Base-by-base conservation (phyloP, 1,284 basidiomycete genomes). In the Melampsora abietis-canadensis region DNA sequence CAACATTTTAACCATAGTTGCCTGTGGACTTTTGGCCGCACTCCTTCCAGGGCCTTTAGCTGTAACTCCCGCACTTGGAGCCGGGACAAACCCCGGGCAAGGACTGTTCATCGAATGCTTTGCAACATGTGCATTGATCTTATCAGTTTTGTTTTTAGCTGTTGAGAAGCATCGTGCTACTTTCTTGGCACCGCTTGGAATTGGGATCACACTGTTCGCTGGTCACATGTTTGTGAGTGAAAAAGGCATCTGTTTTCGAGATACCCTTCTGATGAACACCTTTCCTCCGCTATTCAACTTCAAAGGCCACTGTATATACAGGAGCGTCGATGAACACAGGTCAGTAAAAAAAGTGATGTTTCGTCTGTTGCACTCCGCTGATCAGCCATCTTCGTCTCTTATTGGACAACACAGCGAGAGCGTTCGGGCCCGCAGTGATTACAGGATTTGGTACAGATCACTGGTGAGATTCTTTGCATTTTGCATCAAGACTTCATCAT, bases 131-230 rank as follows among this genome's bases (percentile, higher is more conserved):
- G 73, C 73, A 31, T 31, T 75, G 40, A 64, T 75, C 14, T 37
- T 75, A 27, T 68, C 47, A 24, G 73, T 75, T 5, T 24, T 75
- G 5, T 75, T 75, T 47, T 46, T 75, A 3, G 73, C 73, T 31
- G 66, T 62, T 27, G 73, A 75, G 54, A 75, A 90, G 82, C 88
- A 89, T 79, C 83, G 84, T 30, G 84, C 86, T 0, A 91, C 89
- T 0, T 88, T 89, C 0, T 87, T 91, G 76, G 89, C 90, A 24
- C 90, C 90, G 2, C 82, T 91, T 76, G 88, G 89, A 4, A 88
- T 91, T 70, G 89, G 89, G 8, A 83, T 89, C 75, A 89, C 87
- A 0, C 82, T 90, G 19, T 89, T 89, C 79, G 85, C 86, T 7
- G 85, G 87, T 77, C 88, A 90, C 78, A 81, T 91, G 83, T 88